Evolutionary conservation across 345 rosid species (phyloP), one percentile per base, ranked within the genome.

Genomic region (Eucalyptus urophylla): DNA sequence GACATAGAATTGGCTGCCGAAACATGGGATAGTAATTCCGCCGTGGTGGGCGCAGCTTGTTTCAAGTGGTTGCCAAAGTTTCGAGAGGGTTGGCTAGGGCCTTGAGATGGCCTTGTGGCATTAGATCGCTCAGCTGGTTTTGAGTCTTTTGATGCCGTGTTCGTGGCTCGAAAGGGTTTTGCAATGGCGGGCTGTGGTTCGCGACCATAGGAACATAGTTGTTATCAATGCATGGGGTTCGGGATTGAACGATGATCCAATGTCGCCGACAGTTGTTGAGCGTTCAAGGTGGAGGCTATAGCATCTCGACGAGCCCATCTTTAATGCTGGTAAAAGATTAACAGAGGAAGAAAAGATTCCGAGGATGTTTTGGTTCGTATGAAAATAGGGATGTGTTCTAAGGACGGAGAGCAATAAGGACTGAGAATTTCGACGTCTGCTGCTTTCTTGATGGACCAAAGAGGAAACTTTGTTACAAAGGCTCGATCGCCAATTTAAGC

Each of bases 21-120:
- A 62, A 29, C 17, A 12, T 2, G 0, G 22, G 80, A 67, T 67
- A 0, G 12, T 16, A 0, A 14, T n/a, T 67, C 11, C 0, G 11
- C 40, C 40, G 8, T 8, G 11, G 22, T 8, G 10, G 3, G 76
- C 6, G 1, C 6, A 6, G 22, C 76, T 65, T n/a, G 76, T n/a
- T 65, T 65, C 40, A 31, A n/a, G 76, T 65, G 76, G 29, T 2
- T 62, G 31, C 16, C 31, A 29, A 3, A 62, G 31, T 62, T 62
- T 29, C 2, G 5, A 13, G 33, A 6, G 72, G 33, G 72, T 62
- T 29, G 7, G 37, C 72, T 62, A 29, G 37, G 37, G 37, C 14
- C 72, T 7, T 29, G 72, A 56, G 33, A 65, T 15, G 37, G 31
- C 27, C 65, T 24, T 58, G n/a, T 11, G n/a, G 65, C 14, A 7